These are phyloP conservation scores for Acer negundo DNA, from an alignment of 345 rosid species.

Conservation along the genomic window DNA sequence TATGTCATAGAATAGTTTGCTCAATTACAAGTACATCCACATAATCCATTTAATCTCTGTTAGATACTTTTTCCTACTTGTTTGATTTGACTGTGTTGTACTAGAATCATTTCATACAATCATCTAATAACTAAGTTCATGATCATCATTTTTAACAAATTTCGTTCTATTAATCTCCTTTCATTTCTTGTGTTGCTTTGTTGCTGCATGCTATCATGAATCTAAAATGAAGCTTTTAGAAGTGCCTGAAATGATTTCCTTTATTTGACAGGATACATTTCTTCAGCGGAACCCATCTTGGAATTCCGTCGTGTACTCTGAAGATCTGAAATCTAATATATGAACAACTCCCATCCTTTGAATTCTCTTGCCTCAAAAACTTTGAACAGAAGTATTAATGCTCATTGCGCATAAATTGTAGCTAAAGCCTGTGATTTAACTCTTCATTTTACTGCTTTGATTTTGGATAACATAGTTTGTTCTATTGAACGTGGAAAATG, in stretches of 20 bases:
- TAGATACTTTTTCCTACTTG: background rate
- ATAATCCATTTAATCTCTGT: background rate
- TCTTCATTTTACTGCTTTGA: background rate
- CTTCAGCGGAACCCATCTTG: slow-evolving; percentile 62
- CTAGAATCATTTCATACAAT: background rate
- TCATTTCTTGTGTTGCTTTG: background rate
- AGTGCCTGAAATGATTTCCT: background rate
- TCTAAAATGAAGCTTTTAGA: background rate
- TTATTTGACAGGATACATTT: slow-evolving; percentile 65
- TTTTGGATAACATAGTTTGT: background rate
- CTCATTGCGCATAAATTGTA: no score
- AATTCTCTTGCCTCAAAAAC: background rate
- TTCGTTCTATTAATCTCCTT: background rate
- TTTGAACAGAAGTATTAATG: no score
- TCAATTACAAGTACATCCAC: background rate
- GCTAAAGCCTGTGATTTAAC: no score
- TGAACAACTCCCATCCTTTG: slow-evolving; percentile 20
- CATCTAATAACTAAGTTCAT: no score
- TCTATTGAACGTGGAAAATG: background rate
- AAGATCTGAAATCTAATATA: slow-evolving; percentile 47
- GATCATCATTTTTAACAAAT: background rate
- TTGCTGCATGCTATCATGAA: background rate
- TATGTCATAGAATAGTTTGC: background rate
- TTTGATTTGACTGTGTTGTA: background rate
- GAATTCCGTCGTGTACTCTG: slow-evolving; percentile 50